Evolutionary conservation across 768 basidiomycete genomes (phyloP).

Genomic region (Dioszegia aurantiaca): DNA sequence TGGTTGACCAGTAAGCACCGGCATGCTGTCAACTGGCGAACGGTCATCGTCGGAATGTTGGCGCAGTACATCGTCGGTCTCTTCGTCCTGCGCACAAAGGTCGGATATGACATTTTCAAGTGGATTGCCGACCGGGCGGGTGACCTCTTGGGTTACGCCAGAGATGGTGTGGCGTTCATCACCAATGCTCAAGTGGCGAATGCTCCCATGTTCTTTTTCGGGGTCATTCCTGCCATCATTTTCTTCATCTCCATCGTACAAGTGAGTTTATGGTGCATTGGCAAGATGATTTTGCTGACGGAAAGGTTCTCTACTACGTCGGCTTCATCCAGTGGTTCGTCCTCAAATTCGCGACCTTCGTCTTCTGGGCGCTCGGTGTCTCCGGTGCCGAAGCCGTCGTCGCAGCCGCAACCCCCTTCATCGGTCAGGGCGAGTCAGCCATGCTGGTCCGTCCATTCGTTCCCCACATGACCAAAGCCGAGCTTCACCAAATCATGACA

Average conservation of each 20-base stretch:
- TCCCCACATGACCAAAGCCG: slow-evolving; percentile 77
- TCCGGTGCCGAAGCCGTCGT: slow-evolving; percentile 95
- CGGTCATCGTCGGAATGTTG: slow-evolving; percentile 82
- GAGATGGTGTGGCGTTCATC: slow-evolving; percentile 75
- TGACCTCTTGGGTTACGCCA: slow-evolving; percentile 70
- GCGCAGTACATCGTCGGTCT: slow-evolving; percentile 80
- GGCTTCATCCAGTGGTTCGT: slow-evolving; percentile 93
- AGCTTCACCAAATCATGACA: slow-evolving; percentile 60
- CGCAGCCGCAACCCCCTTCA: slow-evolving; percentile 87
- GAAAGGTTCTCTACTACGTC: slow-evolving; percentile 70
- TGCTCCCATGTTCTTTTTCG: slow-evolving; percentile 52
- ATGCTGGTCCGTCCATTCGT: slow-evolving; percentile 81
- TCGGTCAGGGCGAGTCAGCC: slow-evolving; percentile 85
- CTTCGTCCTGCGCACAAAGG: slow-evolving; percentile 79
- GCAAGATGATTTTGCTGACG: neutral
- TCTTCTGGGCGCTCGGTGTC: slow-evolving; percentile 84
- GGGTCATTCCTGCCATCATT: slow-evolving; percentile 63
- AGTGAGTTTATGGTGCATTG: neutral
- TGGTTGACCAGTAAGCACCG: slow-evolving; percentile 23
- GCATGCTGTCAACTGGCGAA: slow-evolving; percentile 48
- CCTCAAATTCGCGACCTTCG: slow-evolving; percentile 85
- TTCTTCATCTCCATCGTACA: slow-evolving; percentile 93
- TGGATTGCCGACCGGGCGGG: slow-evolving; percentile 68
- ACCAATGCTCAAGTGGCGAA: slow-evolving; percentile 65
- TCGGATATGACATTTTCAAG: slow-evolving; percentile 77